Conservation (phyloP, 2,329 filamentous ascomycete species). For the Penicillium expansum region DNA sequence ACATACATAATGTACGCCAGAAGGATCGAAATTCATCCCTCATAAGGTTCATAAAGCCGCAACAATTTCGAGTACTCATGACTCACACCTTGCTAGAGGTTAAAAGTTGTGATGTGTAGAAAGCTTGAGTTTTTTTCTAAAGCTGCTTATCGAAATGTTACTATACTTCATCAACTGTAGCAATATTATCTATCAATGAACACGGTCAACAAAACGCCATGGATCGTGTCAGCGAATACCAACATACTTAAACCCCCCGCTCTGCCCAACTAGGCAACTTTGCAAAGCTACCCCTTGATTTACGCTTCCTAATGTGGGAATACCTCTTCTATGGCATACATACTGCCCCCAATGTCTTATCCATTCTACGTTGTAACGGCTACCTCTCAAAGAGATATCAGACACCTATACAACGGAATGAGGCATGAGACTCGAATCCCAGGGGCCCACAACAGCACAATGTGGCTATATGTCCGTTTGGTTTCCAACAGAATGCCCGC, state of each 20-base stretch:
- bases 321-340: background rate
- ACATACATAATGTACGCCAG: background rate
- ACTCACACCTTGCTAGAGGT: background rate
- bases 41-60: background rate
- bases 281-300: background rate
- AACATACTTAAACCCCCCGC: background rate
- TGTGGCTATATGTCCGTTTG: background rate
- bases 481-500: background rate
- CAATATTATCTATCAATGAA: background rate
- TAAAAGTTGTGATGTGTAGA: background rate
- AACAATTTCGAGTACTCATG: background rate
- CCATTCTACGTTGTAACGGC: background rate
- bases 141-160: background rate
- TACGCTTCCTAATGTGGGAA: background rate
- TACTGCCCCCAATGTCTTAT: background rate
- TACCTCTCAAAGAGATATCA: background rate
- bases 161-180: background rate
- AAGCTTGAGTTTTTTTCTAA: background rate
- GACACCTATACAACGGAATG: background rate
- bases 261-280: background rate
- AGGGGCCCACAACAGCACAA: too few relatives aligned
- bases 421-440: background rate
- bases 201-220: background rate
- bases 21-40: background rate
- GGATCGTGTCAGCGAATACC: background rate